Evolutionary conservation across 179 eudicot species (phyloP).

Genomic region (Heliamphora pulchella): DNA sequence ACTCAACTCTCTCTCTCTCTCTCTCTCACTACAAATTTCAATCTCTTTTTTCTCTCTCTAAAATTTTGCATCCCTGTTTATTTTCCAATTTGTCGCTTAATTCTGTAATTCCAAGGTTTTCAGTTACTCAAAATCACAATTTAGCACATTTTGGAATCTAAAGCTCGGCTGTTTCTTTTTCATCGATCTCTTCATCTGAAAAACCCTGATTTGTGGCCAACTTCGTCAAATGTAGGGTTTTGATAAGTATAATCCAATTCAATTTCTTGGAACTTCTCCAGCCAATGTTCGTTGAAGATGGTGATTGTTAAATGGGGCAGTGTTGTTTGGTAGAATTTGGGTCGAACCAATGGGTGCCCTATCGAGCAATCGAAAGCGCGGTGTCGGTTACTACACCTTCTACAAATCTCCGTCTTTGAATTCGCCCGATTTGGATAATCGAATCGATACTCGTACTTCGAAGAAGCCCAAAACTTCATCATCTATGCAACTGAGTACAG

Average conservation of each 20-base stretch:
- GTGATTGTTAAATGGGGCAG: not conserved
- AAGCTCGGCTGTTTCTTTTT: no score
- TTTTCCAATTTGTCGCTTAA: no score
- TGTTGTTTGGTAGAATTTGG: constrained; percentile 2
- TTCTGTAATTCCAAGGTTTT: no score
- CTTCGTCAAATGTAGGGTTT: not conserved
- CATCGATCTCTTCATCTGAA: no score
- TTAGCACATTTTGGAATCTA: no score
- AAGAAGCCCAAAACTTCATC: constrained; percentile 41
- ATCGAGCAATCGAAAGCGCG: constrained; percentile 46
- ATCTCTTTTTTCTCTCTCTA: no score
- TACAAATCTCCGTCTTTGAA: constrained; percentile 16
- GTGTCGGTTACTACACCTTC: constrained; percentile 28
- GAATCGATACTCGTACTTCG: constrained; percentile 26
- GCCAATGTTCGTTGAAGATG: not conserved
- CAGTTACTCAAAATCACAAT: no score
- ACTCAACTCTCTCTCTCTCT: no score
- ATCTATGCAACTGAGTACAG: constrained; percentile 8
- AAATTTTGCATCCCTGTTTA: no score
- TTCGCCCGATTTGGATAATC: constrained; percentile 23
- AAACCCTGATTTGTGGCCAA: no score
- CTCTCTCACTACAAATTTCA: no score
- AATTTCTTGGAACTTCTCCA: not conserved
- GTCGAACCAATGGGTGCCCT: constrained; percentile 49
- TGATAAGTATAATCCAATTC: not conserved